A percentile compares a stretch with the other conserved stretches of the same genome.
Evolutionary conservation across 176 grass and related monocot species (phyloP).

Genomic region (Sorghum bicolor): DNA sequence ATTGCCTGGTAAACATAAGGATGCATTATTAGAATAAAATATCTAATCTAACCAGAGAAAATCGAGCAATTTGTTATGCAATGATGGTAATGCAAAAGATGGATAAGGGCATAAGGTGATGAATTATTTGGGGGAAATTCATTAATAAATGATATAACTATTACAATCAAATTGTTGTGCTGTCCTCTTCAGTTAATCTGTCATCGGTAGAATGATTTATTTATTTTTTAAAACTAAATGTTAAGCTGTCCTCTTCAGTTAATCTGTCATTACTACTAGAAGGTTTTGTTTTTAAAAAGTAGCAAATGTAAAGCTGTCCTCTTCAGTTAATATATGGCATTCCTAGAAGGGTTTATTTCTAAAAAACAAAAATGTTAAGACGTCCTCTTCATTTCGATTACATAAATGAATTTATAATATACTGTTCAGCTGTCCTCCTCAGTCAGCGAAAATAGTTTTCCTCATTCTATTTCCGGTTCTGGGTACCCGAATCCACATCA

Average conservation of each 20-base stretch:
- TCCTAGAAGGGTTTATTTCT: neutral
- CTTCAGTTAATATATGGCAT: slow-evolving; percentile 9
- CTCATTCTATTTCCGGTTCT: slow-evolving; percentile 12
- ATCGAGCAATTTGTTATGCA: neutral
- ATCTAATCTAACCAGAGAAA: neutral
- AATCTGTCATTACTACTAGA: slow-evolving; percentile 5
- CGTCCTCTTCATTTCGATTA: slow-evolving; percentile 29
- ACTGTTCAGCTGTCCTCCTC: slow-evolving; percentile 35
- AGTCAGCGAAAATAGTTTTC: slow-evolving; percentile 2
- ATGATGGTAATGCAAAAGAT: slow-evolving; percentile 12
- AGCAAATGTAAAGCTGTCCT: slow-evolving; percentile 15
- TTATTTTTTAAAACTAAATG: neutral
- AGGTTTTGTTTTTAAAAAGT: neutral
- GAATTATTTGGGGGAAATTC: neutral
- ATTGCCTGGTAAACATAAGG: slow-evolving; percentile 37
- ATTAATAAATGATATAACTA: neutral
- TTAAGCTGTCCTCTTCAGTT: slow-evolving; percentile 4
- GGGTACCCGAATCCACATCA: neutral
- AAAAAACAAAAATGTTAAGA: neutral
- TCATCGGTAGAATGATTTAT: neutral
- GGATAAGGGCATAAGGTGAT: slow-evolving; percentile 7
- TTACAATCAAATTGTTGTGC: slow-evolving; percentile 14
- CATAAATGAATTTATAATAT: neutral
- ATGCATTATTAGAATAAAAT: slow-evolving; percentile 5
- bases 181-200: slow-evolving; percentile 25